These are phyloP conservation scores for Talaromyces albobiverticillius DNA, from an alignment of 2,329 filamentous ascomycete species.

Conservation along the genomic window DNA sequence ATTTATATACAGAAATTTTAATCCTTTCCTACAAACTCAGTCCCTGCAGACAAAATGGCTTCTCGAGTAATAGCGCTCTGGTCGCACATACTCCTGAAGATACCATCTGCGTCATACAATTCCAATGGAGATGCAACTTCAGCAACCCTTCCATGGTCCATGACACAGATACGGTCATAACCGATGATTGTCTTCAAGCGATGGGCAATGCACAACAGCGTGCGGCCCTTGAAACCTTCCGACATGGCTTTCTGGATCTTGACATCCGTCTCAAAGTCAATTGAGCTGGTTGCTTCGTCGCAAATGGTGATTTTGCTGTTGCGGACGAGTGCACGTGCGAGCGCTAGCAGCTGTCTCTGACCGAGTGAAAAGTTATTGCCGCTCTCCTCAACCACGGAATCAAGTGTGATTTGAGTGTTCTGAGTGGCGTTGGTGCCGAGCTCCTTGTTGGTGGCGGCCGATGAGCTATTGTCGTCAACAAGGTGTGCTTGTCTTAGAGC, in stretches of 20 bases:
- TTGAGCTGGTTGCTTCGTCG: constrained; percentile 84
- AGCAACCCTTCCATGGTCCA: constrained; percentile 82
- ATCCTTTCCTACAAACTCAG: neutral
- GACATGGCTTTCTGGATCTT: constrained; percentile 88
- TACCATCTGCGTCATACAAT: constrained; percentile 50
- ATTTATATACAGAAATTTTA: neutral
- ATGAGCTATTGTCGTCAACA: constrained; percentile 24
- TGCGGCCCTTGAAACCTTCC: constrained; percentile 75
- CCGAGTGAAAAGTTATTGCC: constrained; percentile 90
- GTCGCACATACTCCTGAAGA: constrained; percentile 84
- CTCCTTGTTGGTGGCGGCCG: constrained; percentile 22
- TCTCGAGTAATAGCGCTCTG: constrained; percentile 64
- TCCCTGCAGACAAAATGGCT: constrained; percentile 21
- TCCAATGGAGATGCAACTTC: constrained; percentile 71
- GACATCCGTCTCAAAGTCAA: constrained; percentile 91
- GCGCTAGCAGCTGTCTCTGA: constrained; percentile 86
- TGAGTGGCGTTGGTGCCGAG: neutral
- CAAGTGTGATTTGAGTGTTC: constrained; percentile 70
- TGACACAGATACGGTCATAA: constrained; percentile 90
- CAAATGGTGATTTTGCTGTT: constrained; percentile 86
- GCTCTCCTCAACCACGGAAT: constrained; percentile 81
- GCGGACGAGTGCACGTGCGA: constrained; percentile 81
- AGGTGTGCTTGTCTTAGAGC: constrained; percentile 16
- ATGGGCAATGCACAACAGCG: constrained; percentile 84
- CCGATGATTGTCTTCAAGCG: constrained; percentile 82